Base-by-base conservation (phyloP, 768 basidiomycete species). In the Pleurotus eryngii region DNA sequence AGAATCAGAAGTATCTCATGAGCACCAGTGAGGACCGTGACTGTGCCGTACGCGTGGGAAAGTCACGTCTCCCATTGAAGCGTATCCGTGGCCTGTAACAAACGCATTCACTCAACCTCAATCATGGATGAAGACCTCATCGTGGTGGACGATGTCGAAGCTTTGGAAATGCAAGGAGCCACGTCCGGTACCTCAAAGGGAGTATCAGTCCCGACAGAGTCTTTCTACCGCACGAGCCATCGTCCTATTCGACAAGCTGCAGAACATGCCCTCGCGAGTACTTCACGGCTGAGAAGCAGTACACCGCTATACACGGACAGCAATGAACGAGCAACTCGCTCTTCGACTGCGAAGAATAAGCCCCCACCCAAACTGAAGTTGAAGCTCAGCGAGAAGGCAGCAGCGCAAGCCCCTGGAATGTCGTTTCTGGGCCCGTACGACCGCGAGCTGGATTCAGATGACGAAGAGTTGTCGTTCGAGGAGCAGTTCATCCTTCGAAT, bases 401-500 rank as follows among this genome's bases (percentile, higher is more conserved):
- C 85, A 5, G 83, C 86, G 30, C 87, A 88, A 65, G 88, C 89
- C 27, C 89, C 87, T 50, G 92, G 91, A 58, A 89, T 85, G 84
- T 90, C 88, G 30, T 95, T 95, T 69, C 74, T 95, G 56, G 96
- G 96, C 5, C 81, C 87, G 11, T 98, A 95, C 70, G 95, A 98
- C 74, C 79, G 95, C 43, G 96, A 98, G 68, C 75, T 98, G 53
- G 96, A 98, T 70, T 95, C 92, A 49, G 93, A 98, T 65, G 92
- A 95, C 46, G 95, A 97, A 57, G 95, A 97, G 57, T 71, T 98
- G 57, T 86, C 87, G 14, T 97, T 98, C 63, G 97, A 99, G 72
- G 97, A 99, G 72, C 95, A 98, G 65, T 98, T 98, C 67, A 87
- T 99, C 55, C 75, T 99, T 30, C 73, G 95, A 26, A 84, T 98